Conservation (phyloP, 805 yeast genomes). For the Saccharomycopsis sp. region DNA sequence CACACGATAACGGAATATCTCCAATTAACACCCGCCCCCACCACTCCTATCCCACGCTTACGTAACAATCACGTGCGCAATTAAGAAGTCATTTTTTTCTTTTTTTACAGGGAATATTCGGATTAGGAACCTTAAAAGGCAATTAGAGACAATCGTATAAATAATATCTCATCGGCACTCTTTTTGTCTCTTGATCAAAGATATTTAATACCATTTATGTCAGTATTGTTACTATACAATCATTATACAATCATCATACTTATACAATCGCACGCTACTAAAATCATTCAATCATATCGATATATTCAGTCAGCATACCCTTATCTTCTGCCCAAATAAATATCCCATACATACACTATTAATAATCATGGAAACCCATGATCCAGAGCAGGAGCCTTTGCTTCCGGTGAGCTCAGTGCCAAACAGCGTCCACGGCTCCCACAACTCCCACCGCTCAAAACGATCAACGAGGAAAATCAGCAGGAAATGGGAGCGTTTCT, state of each 20-base stretch:
- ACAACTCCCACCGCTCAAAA: not conserved
- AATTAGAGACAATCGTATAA: not conserved
- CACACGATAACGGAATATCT: too few relatives aligned
- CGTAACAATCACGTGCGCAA: not conserved
- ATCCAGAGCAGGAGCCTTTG: not conserved
- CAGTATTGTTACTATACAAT: too few relatives aligned
- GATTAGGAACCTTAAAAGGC: not conserved
- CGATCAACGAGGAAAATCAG: not conserved
- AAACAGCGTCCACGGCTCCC: not conserved
- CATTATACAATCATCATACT: too few relatives aligned
- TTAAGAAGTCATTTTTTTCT: not conserved
- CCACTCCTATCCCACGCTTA: not conserved
- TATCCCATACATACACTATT: too few relatives aligned
- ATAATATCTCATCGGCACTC: not conserved
- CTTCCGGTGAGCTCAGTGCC: not conserved
- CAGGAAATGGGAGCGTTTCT: slow-evolving; percentile 28
- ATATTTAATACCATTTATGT: too few relatives aligned
- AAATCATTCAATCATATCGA: too few relatives aligned
- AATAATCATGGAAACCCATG: not conserved
- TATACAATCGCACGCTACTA: too few relatives aligned
- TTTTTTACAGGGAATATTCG: not conserved
- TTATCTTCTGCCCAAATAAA: too few relatives aligned
- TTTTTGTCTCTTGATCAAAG: not conserved
- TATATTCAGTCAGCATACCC: not conserved
- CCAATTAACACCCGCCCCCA: too few relatives aligned